Percentiles rank a stretch among this genome's conserved stretches.
Evolutionary conservation across 208 protist species (phyloP).

Genomic region (Naegleria gruberi): DNA sequence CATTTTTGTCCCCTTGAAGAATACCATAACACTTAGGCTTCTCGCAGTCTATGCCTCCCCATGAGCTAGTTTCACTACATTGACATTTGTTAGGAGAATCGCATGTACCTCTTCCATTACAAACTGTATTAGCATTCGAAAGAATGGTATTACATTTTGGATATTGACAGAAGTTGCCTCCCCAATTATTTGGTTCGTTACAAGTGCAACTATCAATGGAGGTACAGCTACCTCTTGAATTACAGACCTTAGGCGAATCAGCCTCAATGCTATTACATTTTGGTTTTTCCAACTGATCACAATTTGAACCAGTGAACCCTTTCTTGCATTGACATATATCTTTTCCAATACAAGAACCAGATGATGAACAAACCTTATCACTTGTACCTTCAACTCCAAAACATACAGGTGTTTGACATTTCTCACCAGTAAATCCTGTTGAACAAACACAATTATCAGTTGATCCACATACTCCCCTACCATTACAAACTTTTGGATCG

Average conservation of each 20-base stretch:
- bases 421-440: neutral
- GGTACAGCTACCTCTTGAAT: neutral
- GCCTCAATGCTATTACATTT: neutral
- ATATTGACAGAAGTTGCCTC: too few species aligned
- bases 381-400: neutral
- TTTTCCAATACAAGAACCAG: neutral
- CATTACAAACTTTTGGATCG: neutral
- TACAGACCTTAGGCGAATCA: neutral
- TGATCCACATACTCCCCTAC: neutral
- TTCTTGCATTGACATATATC: neutral
- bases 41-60: neutral
- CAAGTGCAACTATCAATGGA: neutral
- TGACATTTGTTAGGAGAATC: neutral
- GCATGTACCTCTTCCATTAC: neutral
- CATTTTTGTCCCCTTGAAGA: neutral
- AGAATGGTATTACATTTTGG: neutral
- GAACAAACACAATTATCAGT: neutral
- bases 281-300: neutral
- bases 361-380: neutral
- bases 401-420: neutral
- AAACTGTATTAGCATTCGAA: neutral
- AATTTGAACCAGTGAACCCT: neutral
- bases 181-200: neutral
- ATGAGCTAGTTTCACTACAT: neutral
- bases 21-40: neutral